phyloP scores from a whole-genome alignment of 2,329 filamentous ascomycete genomes.

The Chalaropsis ovoidea region DNA sequence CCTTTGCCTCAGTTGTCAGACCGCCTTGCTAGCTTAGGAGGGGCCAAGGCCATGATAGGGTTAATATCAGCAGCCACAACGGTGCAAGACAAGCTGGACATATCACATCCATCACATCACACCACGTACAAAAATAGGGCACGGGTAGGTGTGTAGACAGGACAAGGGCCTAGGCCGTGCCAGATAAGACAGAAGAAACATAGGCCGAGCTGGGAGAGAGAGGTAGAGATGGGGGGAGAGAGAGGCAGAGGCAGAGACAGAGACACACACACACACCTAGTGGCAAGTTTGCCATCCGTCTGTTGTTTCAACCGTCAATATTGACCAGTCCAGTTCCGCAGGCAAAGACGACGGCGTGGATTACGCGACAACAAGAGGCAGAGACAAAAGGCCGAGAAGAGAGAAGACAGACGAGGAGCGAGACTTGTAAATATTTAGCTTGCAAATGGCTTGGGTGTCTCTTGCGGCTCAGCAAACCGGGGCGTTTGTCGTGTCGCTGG shows the following conservation, averaged over 20 bases:
- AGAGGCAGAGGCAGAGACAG: too few species aligned
- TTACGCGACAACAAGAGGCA: background rate
- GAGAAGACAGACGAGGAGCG: background rate
- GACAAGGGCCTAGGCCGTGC: too few species aligned
- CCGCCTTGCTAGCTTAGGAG: too few species aligned
- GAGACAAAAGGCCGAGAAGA: background rate
- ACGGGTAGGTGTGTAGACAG: too few species aligned
- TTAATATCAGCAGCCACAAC: too few species aligned
- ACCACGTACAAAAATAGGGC: too few species aligned
- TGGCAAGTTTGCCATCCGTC: conserved; percentile 7
- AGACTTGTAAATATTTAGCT: background rate
- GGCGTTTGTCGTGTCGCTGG: background rate
- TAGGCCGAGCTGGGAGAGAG: too few species aligned
- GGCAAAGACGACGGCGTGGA: background rate
- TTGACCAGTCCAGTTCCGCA: background rate
- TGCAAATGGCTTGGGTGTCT: background rate
- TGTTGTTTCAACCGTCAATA: background rate
- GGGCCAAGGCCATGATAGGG: too few species aligned
- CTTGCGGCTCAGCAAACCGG: background rate
- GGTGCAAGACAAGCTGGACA: too few species aligned
- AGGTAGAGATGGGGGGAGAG: too few species aligned
- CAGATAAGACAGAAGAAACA: too few species aligned
- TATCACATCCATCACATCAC: too few species aligned
- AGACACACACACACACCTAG: background rate
- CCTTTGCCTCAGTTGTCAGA: background rate